phyloP scores from a whole-genome alignment of 257 asterid species.

The Primulina eburnea region DNA sequence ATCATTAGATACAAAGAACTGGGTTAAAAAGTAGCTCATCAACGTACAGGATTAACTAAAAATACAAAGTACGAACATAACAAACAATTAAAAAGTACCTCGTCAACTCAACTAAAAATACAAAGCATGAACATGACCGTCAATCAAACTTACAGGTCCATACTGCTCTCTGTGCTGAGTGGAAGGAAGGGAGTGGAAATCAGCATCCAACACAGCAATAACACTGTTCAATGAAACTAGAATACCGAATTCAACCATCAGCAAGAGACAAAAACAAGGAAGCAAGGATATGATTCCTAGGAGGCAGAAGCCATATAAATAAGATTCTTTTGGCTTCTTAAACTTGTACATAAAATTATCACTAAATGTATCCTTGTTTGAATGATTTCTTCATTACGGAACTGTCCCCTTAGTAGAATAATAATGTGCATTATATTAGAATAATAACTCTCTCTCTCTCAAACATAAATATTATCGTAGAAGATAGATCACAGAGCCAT shows the following conservation, averaged over 20 bases:
- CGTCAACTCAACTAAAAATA: neutral
- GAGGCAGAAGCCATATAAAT: constrained; percentile 1
- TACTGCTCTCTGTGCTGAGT: constrained; percentile 95
- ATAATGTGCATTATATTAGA: neutral
- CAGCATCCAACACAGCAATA: constrained; percentile 93
- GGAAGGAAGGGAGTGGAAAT: constrained; percentile 95
- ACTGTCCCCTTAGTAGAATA: neutral
- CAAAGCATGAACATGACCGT: constrained; percentile 18
- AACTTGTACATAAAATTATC: constrained; percentile 9
- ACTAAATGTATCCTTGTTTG: neutral
- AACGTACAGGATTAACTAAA: constrained; percentile 1
- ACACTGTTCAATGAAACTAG: constrained; percentile 94
- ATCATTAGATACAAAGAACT: constrained; percentile 8
- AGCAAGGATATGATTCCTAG: constrained; percentile 9
- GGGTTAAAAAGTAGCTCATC: constrained; percentile 3
- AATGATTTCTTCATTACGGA: neutral
- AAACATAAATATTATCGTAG: neutral
- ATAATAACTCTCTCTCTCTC: neutral
- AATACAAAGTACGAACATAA: constrained; percentile 9
- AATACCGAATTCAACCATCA: constrained; percentile 27
- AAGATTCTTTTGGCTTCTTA: constrained; percentile 16
- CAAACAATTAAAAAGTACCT: neutral
- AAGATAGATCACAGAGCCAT: neutral
- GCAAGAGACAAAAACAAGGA: constrained; percentile 23
- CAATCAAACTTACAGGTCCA: constrained; percentile 82